phyloP scores from a whole-genome alignment of 768 basidiomycete species.

The Lactarius deliciosus region DNA sequence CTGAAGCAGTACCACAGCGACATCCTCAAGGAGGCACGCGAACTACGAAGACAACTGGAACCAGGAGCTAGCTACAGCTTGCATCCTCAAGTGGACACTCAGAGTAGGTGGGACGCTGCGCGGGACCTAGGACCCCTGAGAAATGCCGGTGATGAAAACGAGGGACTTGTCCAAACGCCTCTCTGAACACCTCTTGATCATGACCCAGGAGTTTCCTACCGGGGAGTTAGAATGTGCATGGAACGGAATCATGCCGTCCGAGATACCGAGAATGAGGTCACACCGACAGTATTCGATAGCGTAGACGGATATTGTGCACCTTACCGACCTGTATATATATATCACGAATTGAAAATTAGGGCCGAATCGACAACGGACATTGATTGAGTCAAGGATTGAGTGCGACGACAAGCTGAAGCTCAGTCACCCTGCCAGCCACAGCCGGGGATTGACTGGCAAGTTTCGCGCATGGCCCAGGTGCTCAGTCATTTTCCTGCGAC shows the following conservation, averaged over 20 bases:
- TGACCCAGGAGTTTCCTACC: neutral
- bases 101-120: slow-evolving; percentile 2
- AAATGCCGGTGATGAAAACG: slow-evolving; percentile 6
- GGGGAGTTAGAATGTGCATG: slow-evolving; percentile 18
- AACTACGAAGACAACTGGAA: slow-evolving; percentile 5
- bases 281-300: neutral
- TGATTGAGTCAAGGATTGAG: neutral
- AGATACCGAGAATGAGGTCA: neutral
- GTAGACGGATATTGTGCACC: neutral
- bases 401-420: too few relatives aligned
- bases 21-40: slow-evolving; percentile 4
- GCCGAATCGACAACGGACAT: neutral
- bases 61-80: neutral
- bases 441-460: too few relatives aligned
- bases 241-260: slow-evolving; percentile 20
- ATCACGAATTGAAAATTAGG: neutral
- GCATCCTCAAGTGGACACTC: neutral
- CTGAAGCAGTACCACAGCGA: neutral
- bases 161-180: slow-evolving; percentile 9
- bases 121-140: slow-evolving; percentile 6
- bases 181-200: slow-evolving; percentile 3
- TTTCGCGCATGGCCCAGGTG: too few relatives aligned
- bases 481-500: too few relatives aligned
- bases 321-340: neutral
- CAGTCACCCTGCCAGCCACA: too few relatives aligned